Evolutionary conservation across 139 green algal species (phyloP).

Genomic region (Picochlorum costavermella): DNA sequence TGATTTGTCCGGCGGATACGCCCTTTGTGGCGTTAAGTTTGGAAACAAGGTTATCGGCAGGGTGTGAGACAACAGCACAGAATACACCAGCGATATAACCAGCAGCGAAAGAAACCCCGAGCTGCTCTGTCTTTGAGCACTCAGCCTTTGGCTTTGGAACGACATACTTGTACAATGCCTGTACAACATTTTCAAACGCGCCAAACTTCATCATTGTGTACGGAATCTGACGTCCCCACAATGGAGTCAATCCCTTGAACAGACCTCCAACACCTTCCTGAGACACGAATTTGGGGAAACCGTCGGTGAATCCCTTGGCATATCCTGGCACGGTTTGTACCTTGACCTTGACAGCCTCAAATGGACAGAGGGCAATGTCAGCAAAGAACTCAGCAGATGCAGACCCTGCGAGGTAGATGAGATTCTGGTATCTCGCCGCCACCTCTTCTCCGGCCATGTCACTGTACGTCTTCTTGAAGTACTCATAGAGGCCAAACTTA

Average conservation of each 20-base stretch:
- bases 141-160: constrained; percentile 84
- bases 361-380: constrained; percentile 86
- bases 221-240: constrained; percentile 88
- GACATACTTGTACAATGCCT: constrained; percentile 82
- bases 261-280: constrained; percentile 45
- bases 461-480: constrained; percentile 63
- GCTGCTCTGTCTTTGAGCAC: constrained; percentile 86
- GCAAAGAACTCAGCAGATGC: constrained; percentile 92
- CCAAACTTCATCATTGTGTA: constrained; percentile 98
- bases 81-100: constrained; percentile 87
- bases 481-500: constrained; percentile 89
- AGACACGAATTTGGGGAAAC: constrained; percentile 76
- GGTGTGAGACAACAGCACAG: constrained; percentile 81
- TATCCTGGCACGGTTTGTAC: constrained; percentile 86
- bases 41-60: constrained; percentile 89
- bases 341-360: constrained; percentile 95
- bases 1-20: constrained; percentile 40
- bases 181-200: constrained; percentile 84
- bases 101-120: constrained; percentile 77
- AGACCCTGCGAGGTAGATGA: constrained; percentile 79
- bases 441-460: constrained; percentile 74
- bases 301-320: constrained; percentile 70
- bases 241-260: constrained; percentile 74
- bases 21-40: constrained; percentile 85
- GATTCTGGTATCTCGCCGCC: constrained; percentile 77